Base-by-base conservation (phyloP, 208 protist genomes). In the Trypanosoma platydactyli region DNA sequence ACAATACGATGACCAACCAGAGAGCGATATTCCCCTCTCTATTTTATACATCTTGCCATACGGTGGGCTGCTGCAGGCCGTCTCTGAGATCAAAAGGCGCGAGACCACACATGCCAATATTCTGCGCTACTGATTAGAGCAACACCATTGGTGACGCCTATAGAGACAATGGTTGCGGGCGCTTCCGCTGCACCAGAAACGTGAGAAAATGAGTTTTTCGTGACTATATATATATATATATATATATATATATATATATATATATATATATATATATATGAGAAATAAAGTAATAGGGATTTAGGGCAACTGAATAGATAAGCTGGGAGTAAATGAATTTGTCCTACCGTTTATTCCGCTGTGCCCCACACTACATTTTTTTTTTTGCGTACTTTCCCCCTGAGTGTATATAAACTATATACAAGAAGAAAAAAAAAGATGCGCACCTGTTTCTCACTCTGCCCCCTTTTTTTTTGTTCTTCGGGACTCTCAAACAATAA, bases 1-100 rank as follows among this genome's bases (percentile, higher is more conserved):
- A 18, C 88, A 94, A 81, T 96, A 96, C 63, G 86, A 93, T 16
- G 76, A 77, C 0, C 91, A 96, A 54, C 84, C 91, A 5, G 84
- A 89, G 74, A 73, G 78, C 42, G 88, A 96, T 49, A 76, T 92
- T 33, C 91, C 91, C 1, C 56, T 96, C 38, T 93, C 91, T 5
- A 27, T 96, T 20, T 24, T 95, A 15, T 95, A 89, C 73, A 79
- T 91, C 16, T 20, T 93, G 9, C 80, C 85, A 46, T 81, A 84
- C 58, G 78, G 76, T 9, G 81, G 83, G 15, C 46, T 84, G 41
- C 67, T 78, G 44, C 82, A 95, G 65, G 86, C 87, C 1, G 66
- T 92, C 25, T 83, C 73, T 5, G 83, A 91, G 76, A 84, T 95
- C 49, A 81, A 82, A 66, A 83, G 81, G 53, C 80, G 73, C 5